phyloP scores from a whole-genome alignment of 2,329 filamentous ascomycete genomes.

The Orbilia ellipsospora region DNA sequence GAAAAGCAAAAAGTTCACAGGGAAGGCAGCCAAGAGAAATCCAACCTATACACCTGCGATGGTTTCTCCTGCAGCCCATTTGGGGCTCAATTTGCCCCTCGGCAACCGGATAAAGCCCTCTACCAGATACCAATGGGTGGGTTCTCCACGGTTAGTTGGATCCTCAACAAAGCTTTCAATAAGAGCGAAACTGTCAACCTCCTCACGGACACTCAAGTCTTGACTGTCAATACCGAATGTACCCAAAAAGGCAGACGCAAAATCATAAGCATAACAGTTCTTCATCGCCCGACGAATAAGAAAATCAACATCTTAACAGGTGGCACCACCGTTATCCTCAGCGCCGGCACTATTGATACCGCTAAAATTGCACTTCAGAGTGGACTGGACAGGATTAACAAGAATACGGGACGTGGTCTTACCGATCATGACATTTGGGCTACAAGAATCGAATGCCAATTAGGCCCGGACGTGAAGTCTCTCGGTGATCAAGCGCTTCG shows the following conservation, averaged over 20 bases:
- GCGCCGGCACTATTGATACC: conserved; percentile 16
- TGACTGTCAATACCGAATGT: not conserved
- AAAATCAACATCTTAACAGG: not conserved
- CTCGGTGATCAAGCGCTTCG: conserved; percentile 2
- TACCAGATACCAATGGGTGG: conserved; percentile 17
- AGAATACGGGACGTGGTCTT: conserved; percentile 1
- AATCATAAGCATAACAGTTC: not conserved
- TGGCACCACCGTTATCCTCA: conserved; percentile 16
- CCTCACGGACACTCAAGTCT: conserved; percentile 10
- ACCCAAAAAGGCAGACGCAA: not conserved
- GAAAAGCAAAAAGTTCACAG: too few relatives aligned
- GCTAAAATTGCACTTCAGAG: conserved; percentile 14
- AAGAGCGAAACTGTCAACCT: conserved; percentile 12
- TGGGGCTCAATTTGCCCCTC: conserved; percentile 4
- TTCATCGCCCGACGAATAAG: not conserved
- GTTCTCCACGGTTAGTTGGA: conserved; percentile 16
- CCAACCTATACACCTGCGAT: not conserved
- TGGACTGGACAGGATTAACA: not conserved
- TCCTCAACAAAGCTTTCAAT: conserved; percentile 1
- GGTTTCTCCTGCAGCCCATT: not conserved
- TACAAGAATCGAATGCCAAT: conserved; percentile 5
- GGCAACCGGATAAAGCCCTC: not conserved
- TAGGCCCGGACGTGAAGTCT: not conserved
- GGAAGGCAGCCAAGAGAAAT: too few relatives aligned
- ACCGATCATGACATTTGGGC: conserved; percentile 27